These are phyloP conservation scores for Taphrina confusa DNA, from an alignment of 1,139 yeast genomes.

Conservation along the genomic window DNA sequence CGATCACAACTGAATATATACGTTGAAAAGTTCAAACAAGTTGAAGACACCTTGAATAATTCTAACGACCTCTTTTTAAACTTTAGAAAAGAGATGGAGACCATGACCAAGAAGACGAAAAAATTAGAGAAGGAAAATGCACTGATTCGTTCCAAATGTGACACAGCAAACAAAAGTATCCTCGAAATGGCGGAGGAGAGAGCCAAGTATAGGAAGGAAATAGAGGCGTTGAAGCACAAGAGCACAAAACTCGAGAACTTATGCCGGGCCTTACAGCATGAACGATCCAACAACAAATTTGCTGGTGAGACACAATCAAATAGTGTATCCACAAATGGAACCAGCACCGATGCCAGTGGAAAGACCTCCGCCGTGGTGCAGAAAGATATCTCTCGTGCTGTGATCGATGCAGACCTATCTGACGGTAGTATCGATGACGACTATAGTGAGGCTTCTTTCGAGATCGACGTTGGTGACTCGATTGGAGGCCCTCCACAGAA, in stretches of 20 bases:
- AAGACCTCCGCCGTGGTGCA: background rate
- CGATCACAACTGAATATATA: conserved; percentile 40
- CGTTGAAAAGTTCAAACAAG: conserved; percentile 42
- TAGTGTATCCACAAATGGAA: background rate
- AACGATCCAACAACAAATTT: conserved; percentile 32
- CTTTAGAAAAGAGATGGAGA: conserved; percentile 41
- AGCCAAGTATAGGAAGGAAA: conserved; percentile 38
- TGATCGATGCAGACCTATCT: background rate
- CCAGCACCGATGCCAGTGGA: background rate
- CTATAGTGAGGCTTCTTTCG: conserved; percentile 27
- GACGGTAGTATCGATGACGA: conserved; percentile 19
- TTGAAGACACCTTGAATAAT: conserved; percentile 40
- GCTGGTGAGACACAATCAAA: background rate
- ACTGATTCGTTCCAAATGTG: conserved; percentile 38
- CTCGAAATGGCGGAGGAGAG: conserved; percentile 41
- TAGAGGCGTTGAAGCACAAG: conserved; percentile 37
- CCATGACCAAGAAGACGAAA: conserved; percentile 41
- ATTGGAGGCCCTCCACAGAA: conserved; percentile 3
- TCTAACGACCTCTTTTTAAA: conserved; percentile 40
- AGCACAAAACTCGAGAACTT: conserved; percentile 39
- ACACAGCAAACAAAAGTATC: conserved; percentile 38
- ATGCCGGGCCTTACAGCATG: conserved; percentile 40
- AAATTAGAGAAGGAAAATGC: conserved; percentile 40
- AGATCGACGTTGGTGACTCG: conserved; percentile 13
- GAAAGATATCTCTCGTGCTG: background rate